A percentile compares a stretch with the other conserved stretches of the same genome.
Evolutionary conservation across 2,329 filamentous ascomycete species (phyloP).

Genomic region (Podosphaera xanthii): DNA sequence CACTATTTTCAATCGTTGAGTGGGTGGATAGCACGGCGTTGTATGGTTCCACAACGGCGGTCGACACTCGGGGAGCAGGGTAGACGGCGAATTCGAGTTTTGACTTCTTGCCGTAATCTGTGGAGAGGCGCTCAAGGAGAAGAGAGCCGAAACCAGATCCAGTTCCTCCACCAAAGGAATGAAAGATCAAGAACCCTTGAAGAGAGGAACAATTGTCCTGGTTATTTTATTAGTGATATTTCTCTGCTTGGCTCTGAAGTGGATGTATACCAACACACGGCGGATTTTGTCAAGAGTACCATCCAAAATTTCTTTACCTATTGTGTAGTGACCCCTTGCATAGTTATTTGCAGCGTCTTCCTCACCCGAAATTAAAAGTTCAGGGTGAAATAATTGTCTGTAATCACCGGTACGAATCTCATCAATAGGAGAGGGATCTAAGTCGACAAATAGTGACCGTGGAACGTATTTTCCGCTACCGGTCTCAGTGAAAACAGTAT

Average conservation of each 20-base stretch:
- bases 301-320: slow-evolving; percentile 44
- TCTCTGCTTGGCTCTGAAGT: slow-evolving; percentile 1
- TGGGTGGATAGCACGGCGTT: slow-evolving; percentile 35
- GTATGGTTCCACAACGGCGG: slow-evolving; percentile 46
- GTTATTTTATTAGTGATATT: slow-evolving; percentile 11
- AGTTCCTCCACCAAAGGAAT: slow-evolving; percentile 45
- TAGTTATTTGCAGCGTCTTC: slow-evolving; percentile 51
- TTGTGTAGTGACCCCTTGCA: slow-evolving; percentile 45
- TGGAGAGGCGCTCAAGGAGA: slow-evolving; percentile 37
- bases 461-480: slow-evolving; percentile 42
- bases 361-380: slow-evolving; percentile 42
- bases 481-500: slow-evolving; percentile 41
- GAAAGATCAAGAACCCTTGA: slow-evolving; percentile 45
- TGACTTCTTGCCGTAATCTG: slow-evolving; percentile 44
- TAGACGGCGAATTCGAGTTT: slow-evolving; percentile 46
- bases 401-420: slow-evolving; percentile 41
- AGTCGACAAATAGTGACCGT: slow-evolving; percentile 42
- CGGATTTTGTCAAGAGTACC: slow-evolving; percentile 40
- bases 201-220: slow-evolving; percentile 39
- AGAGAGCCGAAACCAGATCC: slow-evolving; percentile 44
- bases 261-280: slow-evolving; percentile 24
- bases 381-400: slow-evolving; percentile 41
- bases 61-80: slow-evolving; percentile 38
- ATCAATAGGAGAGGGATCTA: slow-evolving; percentile 44
- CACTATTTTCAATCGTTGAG: slow-evolving; percentile 41